Evolutionary conservation across 2,329 filamentous ascomycete species (phyloP).

Genomic region (Talaromyces sp.): DNA sequence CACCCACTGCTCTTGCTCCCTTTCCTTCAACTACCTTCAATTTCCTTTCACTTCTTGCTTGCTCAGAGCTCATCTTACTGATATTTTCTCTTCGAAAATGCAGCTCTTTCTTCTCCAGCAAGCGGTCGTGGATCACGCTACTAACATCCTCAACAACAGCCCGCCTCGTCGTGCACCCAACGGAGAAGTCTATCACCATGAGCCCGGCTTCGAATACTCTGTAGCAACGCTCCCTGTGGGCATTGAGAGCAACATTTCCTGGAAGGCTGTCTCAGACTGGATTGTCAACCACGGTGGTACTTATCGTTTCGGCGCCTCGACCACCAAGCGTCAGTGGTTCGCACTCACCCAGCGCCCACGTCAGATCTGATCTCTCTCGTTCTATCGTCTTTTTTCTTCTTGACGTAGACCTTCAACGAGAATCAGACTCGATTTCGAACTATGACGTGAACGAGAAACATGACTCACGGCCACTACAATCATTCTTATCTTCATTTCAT

Average conservation of each 20-base stretch:
- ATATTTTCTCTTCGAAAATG: not conserved
- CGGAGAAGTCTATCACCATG: not conserved
- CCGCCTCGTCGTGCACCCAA: not conserved
- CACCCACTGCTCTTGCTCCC: not conserved
- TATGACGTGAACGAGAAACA: not conserved
- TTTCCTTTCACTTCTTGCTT: not conserved
- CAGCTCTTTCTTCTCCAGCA: conserved; percentile 39
- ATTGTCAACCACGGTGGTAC: conserved; percentile 50
- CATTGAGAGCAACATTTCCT: conserved; percentile 38
- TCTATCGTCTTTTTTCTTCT: not conserved
- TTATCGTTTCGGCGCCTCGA: conserved; percentile 57
- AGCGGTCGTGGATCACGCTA: conserved; percentile 26
- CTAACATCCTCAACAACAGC: not conserved
- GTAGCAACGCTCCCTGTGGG: not conserved
- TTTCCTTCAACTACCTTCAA: not conserved
- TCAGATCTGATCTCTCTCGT: not conserved
- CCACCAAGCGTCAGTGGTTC: conserved; percentile 59
- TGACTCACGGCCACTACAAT: not conserved
- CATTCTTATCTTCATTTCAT: not conserved
- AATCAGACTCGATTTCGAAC: not conserved
- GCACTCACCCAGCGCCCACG: conserved; percentile 32
- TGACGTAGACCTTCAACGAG: not conserved
- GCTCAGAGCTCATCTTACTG: not conserved
- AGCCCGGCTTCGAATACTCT: not conserved
- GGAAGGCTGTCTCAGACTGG: conserved; percentile 55